These are phyloP conservation scores for Allantophomopsis lycopodina DNA, from an alignment of 2,329 filamentous ascomycete species.

Conservation along the genomic window DNA sequence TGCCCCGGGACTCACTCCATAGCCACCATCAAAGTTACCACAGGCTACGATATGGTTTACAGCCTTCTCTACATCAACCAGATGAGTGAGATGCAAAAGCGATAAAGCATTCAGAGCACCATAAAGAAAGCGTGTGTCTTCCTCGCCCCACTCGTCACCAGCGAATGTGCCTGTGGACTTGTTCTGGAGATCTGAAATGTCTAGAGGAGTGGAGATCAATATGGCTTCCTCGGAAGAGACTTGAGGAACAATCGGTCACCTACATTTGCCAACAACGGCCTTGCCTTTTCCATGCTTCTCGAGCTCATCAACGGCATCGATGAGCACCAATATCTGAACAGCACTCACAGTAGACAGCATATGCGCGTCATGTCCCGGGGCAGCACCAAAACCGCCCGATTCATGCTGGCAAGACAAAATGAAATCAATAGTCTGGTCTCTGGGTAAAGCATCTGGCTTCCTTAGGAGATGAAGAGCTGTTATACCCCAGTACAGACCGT, in stretches of 20 bases:
- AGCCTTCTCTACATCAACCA: constrained; percentile 70
- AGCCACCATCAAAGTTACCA: constrained; percentile 89
- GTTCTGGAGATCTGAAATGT: constrained; percentile 70
- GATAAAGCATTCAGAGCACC: constrained; percentile 82
- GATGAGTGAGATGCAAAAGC: constrained; percentile 56
- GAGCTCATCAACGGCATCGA: constrained; percentile 75
- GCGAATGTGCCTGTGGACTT: constrained; percentile 72
- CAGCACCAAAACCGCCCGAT: constrained; percentile 83
- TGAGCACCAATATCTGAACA: constrained; percentile 79
- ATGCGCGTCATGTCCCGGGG: constrained; percentile 88
- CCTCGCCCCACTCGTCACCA: constrained; percentile 93
- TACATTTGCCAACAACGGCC: constrained; percentile 66
- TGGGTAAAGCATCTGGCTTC: constrained; percentile 67
- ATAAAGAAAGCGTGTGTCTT: constrained; percentile 89
- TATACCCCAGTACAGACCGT: constrained; percentile 93
- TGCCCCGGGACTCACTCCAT: constrained; percentile 76
- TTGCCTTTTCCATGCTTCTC: constrained; percentile 59
- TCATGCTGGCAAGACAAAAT: constrained; percentile 90
- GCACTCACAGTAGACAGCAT: constrained; percentile 94
- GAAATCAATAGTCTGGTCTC: constrained; percentile 73
- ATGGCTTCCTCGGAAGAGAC: background rate
- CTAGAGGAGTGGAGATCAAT: constrained; percentile 4
- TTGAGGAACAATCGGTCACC: constrained; percentile 21
- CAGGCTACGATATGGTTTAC: constrained; percentile 70
- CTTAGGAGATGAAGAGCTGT: constrained; percentile 77